Conservation (phyloP, 1,284 basidiomycete species). For the Boletus mariae region DNA sequence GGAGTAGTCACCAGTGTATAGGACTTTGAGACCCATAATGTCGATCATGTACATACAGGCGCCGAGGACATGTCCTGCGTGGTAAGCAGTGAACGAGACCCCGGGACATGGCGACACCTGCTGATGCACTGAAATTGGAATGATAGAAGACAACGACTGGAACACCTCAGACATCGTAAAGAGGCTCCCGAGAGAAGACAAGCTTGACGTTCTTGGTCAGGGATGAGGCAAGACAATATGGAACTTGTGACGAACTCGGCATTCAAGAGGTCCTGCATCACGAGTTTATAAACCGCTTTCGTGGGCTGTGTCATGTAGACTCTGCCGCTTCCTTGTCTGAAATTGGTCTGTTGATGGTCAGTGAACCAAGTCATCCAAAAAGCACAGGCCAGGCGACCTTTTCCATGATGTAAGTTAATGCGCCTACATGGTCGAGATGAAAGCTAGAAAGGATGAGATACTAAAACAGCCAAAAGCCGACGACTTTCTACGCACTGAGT, state of each 20-base stretch:
- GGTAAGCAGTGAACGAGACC: constrained; percentile 94
- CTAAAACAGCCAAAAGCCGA: background rate
- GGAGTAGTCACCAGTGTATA: constrained; percentile 98
- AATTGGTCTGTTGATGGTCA: constrained; percentile 70
- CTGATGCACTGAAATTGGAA: constrained; percentile 93
- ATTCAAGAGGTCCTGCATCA: constrained; percentile 97
- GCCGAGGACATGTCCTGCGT: constrained; percentile 95
- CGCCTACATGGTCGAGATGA: constrained; percentile 96
- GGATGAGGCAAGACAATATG: background rate
- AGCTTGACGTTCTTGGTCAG: constrained; percentile 36
- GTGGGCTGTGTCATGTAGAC: constrained; percentile 99
- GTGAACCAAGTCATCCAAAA: constrained; percentile 1
- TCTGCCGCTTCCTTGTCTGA: constrained; percentile 88
- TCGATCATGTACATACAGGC: constrained; percentile 99
- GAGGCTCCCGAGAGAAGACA: constrained; percentile 69
- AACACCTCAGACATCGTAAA: constrained; percentile 87
- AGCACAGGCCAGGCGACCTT: constrained; percentile 54
- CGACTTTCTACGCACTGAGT: constrained; percentile 71
- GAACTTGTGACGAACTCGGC: constrained; percentile 61
- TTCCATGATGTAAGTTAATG: constrained; percentile 95
- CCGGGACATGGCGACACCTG: constrained; percentile 89
- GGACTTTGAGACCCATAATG: constrained; percentile 89
- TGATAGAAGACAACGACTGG: constrained; percentile 86
- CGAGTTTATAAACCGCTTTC: constrained; percentile 95
- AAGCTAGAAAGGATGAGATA: constrained; percentile 54